Base-by-base conservation (phyloP, 2,329 filamentous ascomycete species). In the Bipolaris bicolor region DNA sequence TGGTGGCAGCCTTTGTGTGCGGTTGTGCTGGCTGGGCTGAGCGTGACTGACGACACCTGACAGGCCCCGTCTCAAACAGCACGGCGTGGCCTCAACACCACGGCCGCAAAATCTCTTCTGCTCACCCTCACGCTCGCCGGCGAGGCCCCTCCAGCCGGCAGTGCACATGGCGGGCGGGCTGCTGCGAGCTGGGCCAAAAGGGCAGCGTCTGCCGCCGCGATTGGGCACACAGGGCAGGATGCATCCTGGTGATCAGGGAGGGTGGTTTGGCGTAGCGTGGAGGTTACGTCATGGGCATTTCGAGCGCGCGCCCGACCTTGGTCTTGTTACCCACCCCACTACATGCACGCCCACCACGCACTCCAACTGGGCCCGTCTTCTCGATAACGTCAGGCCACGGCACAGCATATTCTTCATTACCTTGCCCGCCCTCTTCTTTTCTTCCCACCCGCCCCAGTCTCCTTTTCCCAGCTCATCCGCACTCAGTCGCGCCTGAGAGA, bases 351-450 rank as follows among this genome's bases (percentile, higher is more conserved):
- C 47, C 50, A 52, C 58, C 52, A 49, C 56, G 55, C 46, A 61
- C 47, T 58, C 57, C 60, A 61, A 62, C 63, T 64, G 57, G 62
- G 60, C 65, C 57, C 49, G 62, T 52, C 57, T 58, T 49, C 57
- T 63, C 49, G 60, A 65, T 69, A 65, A 68, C 64, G 67, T 68
- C 64, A 67, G 65, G 64, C 63, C 52, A 65, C 63, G 58, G 58
- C 58, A 53, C 54, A 48, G 31, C 34, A 40, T 44, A 50, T 54
- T 57, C 56, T 49, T 57, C 51, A 52, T 33, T 26, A 53, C 56
- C 53, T 49, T 37, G 47, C 56, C 48, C 41, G 40, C 51, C 45
- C 33, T 34, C 41, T 43, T 7, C 40, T 15, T 22, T n/a, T 31
- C 26, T 45, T 31, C 41, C 26, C 10, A 11, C 10, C 29, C 10